Evolutionary conservation across 31 red algal genomes (phyloP).

Genomic region (Asparagopsis taxiformis): DNA sequence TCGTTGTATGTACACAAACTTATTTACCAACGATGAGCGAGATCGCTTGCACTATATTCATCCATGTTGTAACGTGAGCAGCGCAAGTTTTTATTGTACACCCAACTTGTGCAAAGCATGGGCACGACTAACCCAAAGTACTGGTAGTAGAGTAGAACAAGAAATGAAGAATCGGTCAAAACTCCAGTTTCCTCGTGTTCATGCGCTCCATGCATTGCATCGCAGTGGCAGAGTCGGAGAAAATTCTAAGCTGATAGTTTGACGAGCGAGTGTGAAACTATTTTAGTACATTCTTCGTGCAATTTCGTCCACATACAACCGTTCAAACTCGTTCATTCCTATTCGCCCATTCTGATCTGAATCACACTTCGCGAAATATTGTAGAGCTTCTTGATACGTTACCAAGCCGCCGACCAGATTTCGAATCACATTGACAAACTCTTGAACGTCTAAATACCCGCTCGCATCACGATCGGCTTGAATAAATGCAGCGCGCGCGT

Average conservation of each 20-base stretch:
- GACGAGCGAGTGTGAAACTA: neutral
- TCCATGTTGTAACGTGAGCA: too few species aligned
- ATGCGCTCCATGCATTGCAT: neutral
- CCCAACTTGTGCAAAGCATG: too few species aligned
- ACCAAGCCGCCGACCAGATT: conserved; percentile 39
- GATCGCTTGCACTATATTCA: too few species aligned
- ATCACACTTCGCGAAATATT: conserved; percentile 56
- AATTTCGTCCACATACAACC: conserved; percentile 49
- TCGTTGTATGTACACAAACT: too few species aligned
- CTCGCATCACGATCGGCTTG: conserved; percentile 49
- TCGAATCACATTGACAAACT: conserved; percentile 40
- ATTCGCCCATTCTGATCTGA: conserved; percentile 55
- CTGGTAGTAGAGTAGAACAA: too few species aligned
- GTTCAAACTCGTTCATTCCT: conserved; percentile 45
- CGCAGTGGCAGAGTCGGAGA: neutral
- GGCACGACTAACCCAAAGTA: too few species aligned
- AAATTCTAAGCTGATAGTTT: neutral
- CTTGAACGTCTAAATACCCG: conserved; percentile 58
- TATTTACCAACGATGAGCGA: too few species aligned
- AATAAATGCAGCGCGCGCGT: conserved; percentile 41
- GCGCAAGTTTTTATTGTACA: too few species aligned
- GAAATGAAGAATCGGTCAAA: too few species aligned
- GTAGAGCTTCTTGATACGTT: conserved; percentile 59
- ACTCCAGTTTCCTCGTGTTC: too few species aligned
- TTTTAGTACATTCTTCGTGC: conserved; percentile 26